Conservation (phyloP, 2,329 filamentous ascomycete species). For the Beauveria rudraprayagi region DNA sequence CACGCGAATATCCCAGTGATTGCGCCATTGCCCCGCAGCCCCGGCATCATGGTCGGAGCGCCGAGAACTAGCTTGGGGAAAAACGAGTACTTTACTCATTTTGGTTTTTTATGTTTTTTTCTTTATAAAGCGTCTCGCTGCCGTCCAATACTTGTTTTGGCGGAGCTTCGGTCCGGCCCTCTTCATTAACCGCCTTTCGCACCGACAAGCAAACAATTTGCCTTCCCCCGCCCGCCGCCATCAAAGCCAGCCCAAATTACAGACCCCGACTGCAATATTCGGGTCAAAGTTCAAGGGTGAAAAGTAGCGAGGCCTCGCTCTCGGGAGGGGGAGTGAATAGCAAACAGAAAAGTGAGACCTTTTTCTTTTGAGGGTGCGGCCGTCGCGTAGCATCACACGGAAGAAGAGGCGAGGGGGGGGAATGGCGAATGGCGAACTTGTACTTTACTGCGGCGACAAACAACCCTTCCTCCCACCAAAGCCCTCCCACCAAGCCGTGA, state of each 20-base stretch:
- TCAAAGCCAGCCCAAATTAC: not conserved
- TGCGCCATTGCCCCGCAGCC: not conserved
- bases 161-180: not conserved
- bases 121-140: not conserved
- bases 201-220: not conserved
- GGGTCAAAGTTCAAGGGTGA: not conserved
- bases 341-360: conserved; percentile 7
- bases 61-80: not conserved
- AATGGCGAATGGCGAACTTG: not conserved
- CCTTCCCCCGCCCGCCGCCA: not conserved
- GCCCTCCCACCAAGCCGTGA: not conserved
- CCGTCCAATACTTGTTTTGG: not conserved
- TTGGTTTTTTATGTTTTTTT: not conserved
- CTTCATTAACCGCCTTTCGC: not conserved
- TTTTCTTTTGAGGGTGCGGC: not conserved
- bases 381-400: conserved; percentile 3
- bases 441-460: conserved; percentile 4
- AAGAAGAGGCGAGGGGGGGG: not conserved
- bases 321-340: not conserved
- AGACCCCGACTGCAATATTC: not conserved
- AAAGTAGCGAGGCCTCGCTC: not conserved
- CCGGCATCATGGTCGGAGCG: not conserved
- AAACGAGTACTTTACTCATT: not conserved
- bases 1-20: not conserved
- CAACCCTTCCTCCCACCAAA: not conserved